Base-by-base conservation (phyloP, 352 stramenopile species). In the Aphanomyces stellatus region DNA sequence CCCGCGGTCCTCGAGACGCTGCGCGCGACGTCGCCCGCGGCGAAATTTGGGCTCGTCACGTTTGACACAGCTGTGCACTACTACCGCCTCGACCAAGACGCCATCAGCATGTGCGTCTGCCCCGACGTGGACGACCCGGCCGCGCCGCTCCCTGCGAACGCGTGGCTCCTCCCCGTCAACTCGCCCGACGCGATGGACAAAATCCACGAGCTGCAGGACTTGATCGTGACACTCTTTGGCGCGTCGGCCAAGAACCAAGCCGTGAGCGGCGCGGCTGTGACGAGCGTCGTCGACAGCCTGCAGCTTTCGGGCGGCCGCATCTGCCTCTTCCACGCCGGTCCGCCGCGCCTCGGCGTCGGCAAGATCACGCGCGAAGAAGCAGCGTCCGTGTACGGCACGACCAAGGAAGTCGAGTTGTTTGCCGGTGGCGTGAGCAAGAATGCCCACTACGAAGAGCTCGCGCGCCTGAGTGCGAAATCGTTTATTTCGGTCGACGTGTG, bases 31-130 rank as follows among this genome's bases (percentile, higher is more conserved):
- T 91, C 88, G 70, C 89, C 81, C 56, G 78, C 85, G 69, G 91
- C 91, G 72, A 94, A 94, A 62, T 76, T 95, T 51, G 88, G 87
- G n/a, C 91, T 96, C 51, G 74, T 96, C 13, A 93, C 85, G 2
- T 96, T 94, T 48, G 87, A 91, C 72, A 79, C 81, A 17, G 74
- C 77, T 2, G 82, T 95, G 31, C 86, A 94, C 59, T 95, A 93
- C 72, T 93, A 94, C 65, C 83, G 84, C 53, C 89, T 92, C 81
- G 77, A 94, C 69, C 77, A 82, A 51, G 69, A 53, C 34, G 69
- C 68, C 27, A 92, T 94, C 61, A 88, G 84, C 30, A 82, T 94
- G 73, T 82, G 71, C 37, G 76, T 90, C 46, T 90, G 79, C 40
- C 82, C 85, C 7, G 85, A 94, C 60, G 80, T 92, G 60, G 85